Evolutionary conservation across 2,329 filamentous ascomycete species (phyloP).

Genomic region (Myriosclerotinia duriaeana): DNA sequence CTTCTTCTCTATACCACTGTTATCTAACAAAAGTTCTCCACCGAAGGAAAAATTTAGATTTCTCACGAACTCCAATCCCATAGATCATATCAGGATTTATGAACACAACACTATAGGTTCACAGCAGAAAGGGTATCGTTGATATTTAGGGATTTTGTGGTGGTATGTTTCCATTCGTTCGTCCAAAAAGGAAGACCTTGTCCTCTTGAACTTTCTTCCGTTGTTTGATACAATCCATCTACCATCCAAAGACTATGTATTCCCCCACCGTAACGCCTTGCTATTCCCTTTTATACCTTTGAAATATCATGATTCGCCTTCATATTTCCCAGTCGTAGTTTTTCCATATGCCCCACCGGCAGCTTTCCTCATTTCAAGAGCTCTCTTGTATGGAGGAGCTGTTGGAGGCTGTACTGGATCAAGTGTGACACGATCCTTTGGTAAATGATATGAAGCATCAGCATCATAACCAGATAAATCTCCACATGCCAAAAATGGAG

Average conservation of each 20-base stretch:
- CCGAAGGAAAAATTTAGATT: neutral
- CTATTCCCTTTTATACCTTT: neutral
- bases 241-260: neutral
- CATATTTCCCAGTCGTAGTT: slow-evolving; percentile 25
- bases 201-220: neutral
- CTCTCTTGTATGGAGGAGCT: slow-evolving; percentile 89
- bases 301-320: neutral
- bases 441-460: slow-evolving; percentile 88
- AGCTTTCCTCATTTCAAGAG: slow-evolving; percentile 77
- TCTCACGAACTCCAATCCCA: neutral
- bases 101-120: neutral
- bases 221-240: neutral
- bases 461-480: slow-evolving; percentile 94
- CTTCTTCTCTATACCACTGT: neutral
- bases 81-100: neutral
- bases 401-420: slow-evolving; percentile 95
- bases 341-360: slow-evolving; percentile 62
- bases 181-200: slow-evolving; percentile 6
- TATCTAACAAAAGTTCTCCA: neutral
- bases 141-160: neutral
- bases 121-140: neutral
- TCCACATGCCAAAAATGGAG: slow-evolving; percentile 94
- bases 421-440: slow-evolving; percentile 80
- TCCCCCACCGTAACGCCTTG: slow-evolving; percentile 14
- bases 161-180: neutral